A percentile compares a stretch with the other conserved stretches of the same genome.
Conservation (phyloP, 495 filamentous ascomycete species). For the Penicillium parvum region DNA sequence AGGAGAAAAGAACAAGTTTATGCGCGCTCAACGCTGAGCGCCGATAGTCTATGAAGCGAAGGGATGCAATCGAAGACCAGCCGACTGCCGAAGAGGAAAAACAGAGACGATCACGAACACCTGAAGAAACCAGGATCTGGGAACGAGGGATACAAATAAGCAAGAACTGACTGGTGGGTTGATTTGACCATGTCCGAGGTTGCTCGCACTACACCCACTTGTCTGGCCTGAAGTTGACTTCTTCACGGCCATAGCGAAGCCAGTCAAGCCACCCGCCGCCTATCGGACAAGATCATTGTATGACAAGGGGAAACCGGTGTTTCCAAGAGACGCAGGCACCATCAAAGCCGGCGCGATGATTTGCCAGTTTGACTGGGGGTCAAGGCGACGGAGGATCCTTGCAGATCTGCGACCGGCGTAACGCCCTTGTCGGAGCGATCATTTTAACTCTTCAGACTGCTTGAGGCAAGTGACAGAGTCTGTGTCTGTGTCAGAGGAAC, state of each 20-base stretch:
- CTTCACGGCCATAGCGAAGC: constrained; percentile 5
- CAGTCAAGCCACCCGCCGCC: background rate
- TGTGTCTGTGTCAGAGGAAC: background rate
- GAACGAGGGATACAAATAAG: constrained; percentile 3
- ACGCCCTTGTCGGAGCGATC: constrained; percentile 16
- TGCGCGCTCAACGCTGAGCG: constrained; percentile 4
- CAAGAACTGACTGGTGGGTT: constrained; percentile 2
- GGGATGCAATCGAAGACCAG: constrained; percentile 6
- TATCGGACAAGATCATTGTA: constrained; percentile 13
- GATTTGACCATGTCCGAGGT: constrained; percentile 2
- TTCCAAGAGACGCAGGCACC: constrained; percentile 11
- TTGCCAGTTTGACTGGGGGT: constrained; percentile 3
- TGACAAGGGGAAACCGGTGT: constrained; percentile 10
- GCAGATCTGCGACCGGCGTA: constrained; percentile 20
- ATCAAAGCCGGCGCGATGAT: constrained; percentile 4
- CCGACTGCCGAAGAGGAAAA: constrained; percentile 7
- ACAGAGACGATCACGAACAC: constrained; percentile 1
- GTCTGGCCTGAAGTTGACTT: constrained; percentile 8
- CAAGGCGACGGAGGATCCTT: constrained; percentile 5
- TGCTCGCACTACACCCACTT: constrained; percentile 2
- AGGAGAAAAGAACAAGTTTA: background rate
- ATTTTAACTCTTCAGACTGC: too few relatives aligned
- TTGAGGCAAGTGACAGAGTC: too few relatives aligned
- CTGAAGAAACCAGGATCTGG: constrained; percentile 7
- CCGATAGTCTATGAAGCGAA: background rate